Base-by-base conservation (phyloP, 139 green algal species). In the Trebouxia sp. region DNA sequence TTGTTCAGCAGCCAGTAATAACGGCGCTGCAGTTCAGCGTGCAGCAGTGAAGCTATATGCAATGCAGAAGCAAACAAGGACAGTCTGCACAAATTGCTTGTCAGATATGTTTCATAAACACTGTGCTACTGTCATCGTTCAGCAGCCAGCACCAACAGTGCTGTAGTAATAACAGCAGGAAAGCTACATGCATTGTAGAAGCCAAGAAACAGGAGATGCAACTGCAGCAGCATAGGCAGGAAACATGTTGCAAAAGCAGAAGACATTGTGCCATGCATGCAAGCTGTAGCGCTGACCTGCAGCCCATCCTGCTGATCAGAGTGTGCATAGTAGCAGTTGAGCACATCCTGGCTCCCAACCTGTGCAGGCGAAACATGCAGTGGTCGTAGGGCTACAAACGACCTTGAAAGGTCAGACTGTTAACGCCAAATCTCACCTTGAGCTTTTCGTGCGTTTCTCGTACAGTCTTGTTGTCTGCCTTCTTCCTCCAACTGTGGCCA, bases 281-380 rank as follows among this genome's bases (percentile, higher is more conserved):
- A n/a, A n/a, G n/a, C n/a, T n/a, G n/a, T n/a, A 28, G n/a, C 11
- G 37, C 53, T 43, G 35, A 85, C 80, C 78, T 90, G 84, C 47
- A 87, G 75, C 28, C 80, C 65, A 28, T 89, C 84, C 24, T 85
- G 72, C 58, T 78, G 51, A 26, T 92, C 87, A 22, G 83, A 80
- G 43, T 94, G 92, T 0, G 92, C 88, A 76, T 94, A 96, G 76
- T 96, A 95, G 84, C 90, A 96, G 69, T 95, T 95, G 17, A 96
- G 83, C 38, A 83, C 79, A 42, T 94, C 90, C 55, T 81, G 50
- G 56, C 87, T 89, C 22, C 80, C 89, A 0, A 93, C 89, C 80
- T 87, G 65, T 28, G 47, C 66, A 35, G 41, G 14, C 74, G 14
- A 81, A n/a, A 35, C 55, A 81, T n/a, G 55, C 58, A 41, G 42